Base-by-base conservation (phyloP, 2,329 filamentous ascomycete genomes). In the Capronia americana region DNA sequence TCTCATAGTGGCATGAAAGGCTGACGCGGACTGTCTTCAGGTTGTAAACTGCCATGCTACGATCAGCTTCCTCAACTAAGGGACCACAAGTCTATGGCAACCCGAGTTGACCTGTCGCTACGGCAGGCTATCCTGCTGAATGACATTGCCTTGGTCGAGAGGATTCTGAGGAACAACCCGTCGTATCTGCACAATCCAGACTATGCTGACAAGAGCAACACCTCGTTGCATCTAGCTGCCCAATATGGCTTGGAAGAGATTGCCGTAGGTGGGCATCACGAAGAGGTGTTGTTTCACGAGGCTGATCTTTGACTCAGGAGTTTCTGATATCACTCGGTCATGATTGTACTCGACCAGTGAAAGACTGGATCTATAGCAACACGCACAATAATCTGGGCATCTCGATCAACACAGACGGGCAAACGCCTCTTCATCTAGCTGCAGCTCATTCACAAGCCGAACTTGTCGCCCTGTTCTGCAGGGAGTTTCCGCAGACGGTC, bases 401-500 rank as follows among this genome's bases (percentile, higher is more conserved):
- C 32, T 90, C 90, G 12, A 84, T 92, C 69, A 96, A 96, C 77
- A 90, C 92, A 73, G 84, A 89, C 69, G 87, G 91, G 74, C 89
- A 94, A 74, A 96, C 92, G 0, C 89, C 92, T 0, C 82, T 96
- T 57, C 93, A 94, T 87, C 84, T 95, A 2, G 92, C 92, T 11
- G 87, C 91, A 0, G 80, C 80, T 6, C 84, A 84, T 1, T 90
- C 90, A 14, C 90, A 92, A 73, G 88, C 90, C 70, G 89, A 92
- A 57, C 86, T 92, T 24, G 92, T 92, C 14, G 87, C 90, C 69
- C 82, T 91, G 41, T 84, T 96, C 4, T 88, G 88, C 74, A 84
- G 88, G 67, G 76, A 82, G 20, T 88, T 91, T 73, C 86, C 89
- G 0, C 77, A 81, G 12, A 87, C 83, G 68, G 88, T 94, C 57